Evolutionary conservation across 306 rosid genomes (phyloP).

Genomic region (Benincasa hispida): DNA sequence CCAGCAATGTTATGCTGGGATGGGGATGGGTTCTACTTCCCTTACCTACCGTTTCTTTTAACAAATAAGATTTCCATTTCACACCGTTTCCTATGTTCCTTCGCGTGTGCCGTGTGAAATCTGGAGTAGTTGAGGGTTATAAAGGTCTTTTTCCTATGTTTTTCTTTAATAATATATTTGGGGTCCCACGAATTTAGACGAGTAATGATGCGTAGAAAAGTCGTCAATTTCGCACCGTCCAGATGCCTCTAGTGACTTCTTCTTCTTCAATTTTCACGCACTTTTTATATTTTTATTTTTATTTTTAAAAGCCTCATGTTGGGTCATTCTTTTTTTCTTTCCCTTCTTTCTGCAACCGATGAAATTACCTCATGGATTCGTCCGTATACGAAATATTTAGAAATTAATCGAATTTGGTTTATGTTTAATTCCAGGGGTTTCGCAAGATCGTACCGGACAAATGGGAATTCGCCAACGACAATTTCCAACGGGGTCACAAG

Average conservation of each 20-base stretch:
- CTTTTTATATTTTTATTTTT: background rate
- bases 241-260: background rate
- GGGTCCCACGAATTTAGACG: background rate
- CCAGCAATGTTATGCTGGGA: background rate
- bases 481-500: slow-evolving; percentile 55
- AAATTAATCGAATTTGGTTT: background rate
- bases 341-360: background rate
- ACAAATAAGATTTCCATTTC: background rate
- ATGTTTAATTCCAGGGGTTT: slow-evolving; percentile 45
- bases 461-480: slow-evolving; percentile 92
- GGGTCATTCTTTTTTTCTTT: background rate
- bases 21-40: background rate
- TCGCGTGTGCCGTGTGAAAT: background rate
- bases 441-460: slow-evolving; percentile 78
- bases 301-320: background rate
- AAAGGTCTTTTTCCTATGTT: background rate
- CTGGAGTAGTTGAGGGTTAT: background rate
- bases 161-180: too few species aligned
- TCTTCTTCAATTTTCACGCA: background rate
- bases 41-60: background rate
- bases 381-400: background rate
- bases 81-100: background rate
- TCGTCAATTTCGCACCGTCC: background rate
- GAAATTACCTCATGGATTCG: background rate
- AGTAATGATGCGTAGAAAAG: background rate